Evolutionary conservation across 2,329 filamentous ascomycete species (phyloP).

Genomic region (Fusarium fracticaudum): DNA sequence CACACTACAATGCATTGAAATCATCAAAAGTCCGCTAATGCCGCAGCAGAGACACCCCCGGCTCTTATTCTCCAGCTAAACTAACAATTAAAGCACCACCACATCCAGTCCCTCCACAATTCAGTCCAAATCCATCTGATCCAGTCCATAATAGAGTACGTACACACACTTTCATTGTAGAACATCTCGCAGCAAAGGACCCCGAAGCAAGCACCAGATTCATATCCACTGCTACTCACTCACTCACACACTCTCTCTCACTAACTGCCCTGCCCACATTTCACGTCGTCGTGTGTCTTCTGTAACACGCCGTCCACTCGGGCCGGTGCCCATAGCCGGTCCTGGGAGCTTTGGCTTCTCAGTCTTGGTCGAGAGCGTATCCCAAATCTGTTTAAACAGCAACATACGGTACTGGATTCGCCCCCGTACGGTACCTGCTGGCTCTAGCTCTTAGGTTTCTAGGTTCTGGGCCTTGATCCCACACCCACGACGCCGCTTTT

Average conservation of each 20-base stretch:
- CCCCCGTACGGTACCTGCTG: no score
- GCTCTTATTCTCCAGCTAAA: conserved; percentile 12
- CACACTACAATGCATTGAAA: conserved; percentile 5
- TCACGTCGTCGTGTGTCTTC: no score
- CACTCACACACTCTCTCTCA: background rate
- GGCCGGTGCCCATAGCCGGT: no score
- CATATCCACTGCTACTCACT: background rate
- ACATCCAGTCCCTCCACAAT: conserved; percentile 11
- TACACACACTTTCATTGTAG: background rate
- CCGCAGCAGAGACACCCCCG: conserved; percentile 6
- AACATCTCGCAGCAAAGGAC: background rate
- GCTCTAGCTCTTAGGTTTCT: no score
- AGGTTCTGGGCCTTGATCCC: no score
- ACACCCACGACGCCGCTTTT: no score
- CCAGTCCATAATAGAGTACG: background rate
- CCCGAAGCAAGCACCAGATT: background rate
- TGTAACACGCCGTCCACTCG: no score
- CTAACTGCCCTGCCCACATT: no score
- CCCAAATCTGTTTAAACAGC: no score
- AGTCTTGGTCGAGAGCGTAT: no score
- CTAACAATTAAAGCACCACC: conserved; percentile 24
- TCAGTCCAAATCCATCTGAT: background rate
- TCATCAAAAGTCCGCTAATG: conserved; percentile 29
- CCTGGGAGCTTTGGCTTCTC: no score
- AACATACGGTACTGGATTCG: no score